A percentile compares a stretch with the other conserved stretches of the same genome.
phyloP scores from a whole-genome alignment of 148 eudicot genomes.

The Bassia scoparia region DNA sequence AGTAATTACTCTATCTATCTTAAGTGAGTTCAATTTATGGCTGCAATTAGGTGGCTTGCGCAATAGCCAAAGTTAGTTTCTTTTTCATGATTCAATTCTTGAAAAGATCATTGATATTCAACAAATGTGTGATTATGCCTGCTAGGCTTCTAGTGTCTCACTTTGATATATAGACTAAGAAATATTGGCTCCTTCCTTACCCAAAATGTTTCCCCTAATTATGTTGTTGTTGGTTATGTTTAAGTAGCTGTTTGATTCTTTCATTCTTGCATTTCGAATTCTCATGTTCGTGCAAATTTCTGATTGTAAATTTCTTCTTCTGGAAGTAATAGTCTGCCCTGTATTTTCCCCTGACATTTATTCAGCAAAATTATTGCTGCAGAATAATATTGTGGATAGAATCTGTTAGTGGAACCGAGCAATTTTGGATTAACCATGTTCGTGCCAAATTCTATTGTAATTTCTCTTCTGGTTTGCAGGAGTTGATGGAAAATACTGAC shows the following conservation, averaged over 20 bases:
- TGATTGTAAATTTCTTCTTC: no score
- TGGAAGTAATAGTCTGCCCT: conserved; percentile 28
- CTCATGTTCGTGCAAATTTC: no score
- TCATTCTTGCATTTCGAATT: no score
- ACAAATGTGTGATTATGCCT: background rate
- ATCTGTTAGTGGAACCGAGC: no score
- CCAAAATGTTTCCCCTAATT: no score
- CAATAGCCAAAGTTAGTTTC: background rate
- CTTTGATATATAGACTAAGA: background rate
- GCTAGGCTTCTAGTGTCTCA: background rate
- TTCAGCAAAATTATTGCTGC: no score
- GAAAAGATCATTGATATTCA: background rate
- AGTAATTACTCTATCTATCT: conserved; percentile 36
- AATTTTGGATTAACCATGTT: no score
- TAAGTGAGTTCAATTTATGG: background rate
- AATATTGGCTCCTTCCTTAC: background rate
- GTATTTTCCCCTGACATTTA: no score
- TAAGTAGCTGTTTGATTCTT: no score
- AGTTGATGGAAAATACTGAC: conserved; percentile 24
- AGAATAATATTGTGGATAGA: no score
- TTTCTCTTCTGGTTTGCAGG: conserved; percentile 6
- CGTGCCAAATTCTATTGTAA: no score
- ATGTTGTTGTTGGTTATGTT: no score
- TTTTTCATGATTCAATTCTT: background rate
- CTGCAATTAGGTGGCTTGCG: background rate